Evolutionary conservation across 2,329 filamentous ascomycete species (phyloP).

Genomic region (Phialocephala sp.): DNA sequence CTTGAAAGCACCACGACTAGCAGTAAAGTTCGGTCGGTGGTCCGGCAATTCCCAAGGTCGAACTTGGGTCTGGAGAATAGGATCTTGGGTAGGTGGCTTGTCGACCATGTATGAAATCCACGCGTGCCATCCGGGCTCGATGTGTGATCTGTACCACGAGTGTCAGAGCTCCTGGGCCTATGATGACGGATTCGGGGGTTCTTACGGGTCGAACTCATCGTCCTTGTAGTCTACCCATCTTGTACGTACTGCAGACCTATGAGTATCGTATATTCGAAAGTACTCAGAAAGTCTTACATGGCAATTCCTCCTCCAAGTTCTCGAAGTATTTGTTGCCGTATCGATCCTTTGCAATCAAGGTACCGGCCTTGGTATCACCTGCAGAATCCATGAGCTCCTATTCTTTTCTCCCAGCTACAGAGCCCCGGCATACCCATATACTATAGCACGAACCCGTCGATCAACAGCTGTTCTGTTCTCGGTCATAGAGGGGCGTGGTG

Average conservation of each 20-base stretch:
- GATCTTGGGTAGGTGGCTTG: slow-evolving; percentile 80
- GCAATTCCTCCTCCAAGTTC: slow-evolving; percentile 88
- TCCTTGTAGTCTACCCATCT: slow-evolving; percentile 98
- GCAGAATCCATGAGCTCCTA: slow-evolving; percentile 33
- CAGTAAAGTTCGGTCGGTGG: slow-evolving; percentile 76
- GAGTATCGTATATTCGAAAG: slow-evolving; percentile 13
- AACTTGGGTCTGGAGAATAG: slow-evolving; percentile 68
- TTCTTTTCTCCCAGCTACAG: not conserved
- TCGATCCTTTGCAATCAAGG: slow-evolving; percentile 81
- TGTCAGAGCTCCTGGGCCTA: slow-evolving; percentile 19
- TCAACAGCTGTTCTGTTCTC: slow-evolving; percentile 34
- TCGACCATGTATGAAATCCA: slow-evolving; percentile 97
- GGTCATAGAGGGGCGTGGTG: slow-evolving; percentile 33
- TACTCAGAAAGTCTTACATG: slow-evolving; percentile 62
- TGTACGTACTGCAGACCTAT: slow-evolving; percentile 72
- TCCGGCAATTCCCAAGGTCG: slow-evolving; percentile 78
- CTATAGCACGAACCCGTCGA: slow-evolving; percentile 31
- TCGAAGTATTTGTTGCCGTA: slow-evolving; percentile 99
- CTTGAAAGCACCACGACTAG: slow-evolving; percentile 81
- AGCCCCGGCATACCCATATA: slow-evolving; percentile 37
- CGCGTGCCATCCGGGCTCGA: slow-evolving; percentile 96
- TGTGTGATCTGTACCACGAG: slow-evolving; percentile 64
- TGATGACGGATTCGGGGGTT: slow-evolving; percentile 20
- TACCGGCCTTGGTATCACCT: slow-evolving; percentile 97
- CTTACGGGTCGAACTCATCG: slow-evolving; percentile 79